Percentiles rank a stretch among this genome's conserved stretches.
These are phyloP conservation scores for Emericellopsis atlantica DNA, from an alignment of 2,329 filamentous ascomycete genomes.

Conservation along the genomic window DNA sequence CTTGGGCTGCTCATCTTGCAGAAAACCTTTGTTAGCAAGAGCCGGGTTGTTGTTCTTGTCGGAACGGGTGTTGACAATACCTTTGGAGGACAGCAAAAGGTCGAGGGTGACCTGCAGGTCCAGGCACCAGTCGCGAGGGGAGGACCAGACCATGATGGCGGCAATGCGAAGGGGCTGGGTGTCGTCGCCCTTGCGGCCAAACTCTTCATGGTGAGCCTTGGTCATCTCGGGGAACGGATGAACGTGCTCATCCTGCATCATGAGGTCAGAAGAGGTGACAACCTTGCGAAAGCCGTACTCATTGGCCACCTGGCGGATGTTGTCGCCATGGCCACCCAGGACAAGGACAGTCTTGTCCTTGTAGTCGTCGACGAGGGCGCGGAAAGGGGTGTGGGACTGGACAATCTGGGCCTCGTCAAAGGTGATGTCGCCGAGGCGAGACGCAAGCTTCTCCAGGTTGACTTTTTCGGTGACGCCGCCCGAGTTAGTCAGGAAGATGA, in stretches of 20 bases:
- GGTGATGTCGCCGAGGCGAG: slow-evolving; percentile 35
- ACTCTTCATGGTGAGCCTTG: slow-evolving; percentile 12
- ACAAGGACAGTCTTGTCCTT: slow-evolving; percentile 39
- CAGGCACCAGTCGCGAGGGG: slow-evolving; percentile 20
- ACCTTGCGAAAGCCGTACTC: slow-evolving; percentile 21
- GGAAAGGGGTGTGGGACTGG: slow-evolving; percentile 62
- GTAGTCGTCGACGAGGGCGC: slow-evolving; percentile 35
- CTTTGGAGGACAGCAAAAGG: slow-evolving; percentile 25
- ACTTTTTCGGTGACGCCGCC: slow-evolving; percentile 55
- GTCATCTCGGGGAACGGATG: slow-evolving; percentile 24
- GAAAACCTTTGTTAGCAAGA: slow-evolving; percentile 17
- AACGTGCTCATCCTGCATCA: slow-evolving; percentile 9
- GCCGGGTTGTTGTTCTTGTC: slow-evolving; percentile 36
- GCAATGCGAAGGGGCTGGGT: slow-evolving; percentile 23
- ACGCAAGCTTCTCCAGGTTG: slow-evolving; percentile 45
- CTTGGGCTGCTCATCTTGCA: slow-evolving; percentile 49
- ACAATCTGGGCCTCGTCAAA: slow-evolving; percentile 27
- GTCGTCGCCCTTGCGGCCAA: slow-evolving; percentile 24
- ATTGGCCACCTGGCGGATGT: slow-evolving; percentile 14
- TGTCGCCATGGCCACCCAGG: slow-evolving; percentile 31
- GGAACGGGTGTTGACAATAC: slow-evolving; percentile 51
- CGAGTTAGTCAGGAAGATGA: slow-evolving; percentile 64
- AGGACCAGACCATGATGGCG: slow-evolving; percentile 19
- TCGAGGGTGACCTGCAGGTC: slow-evolving; percentile 18
- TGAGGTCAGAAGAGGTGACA: slow-evolving; percentile 21